Percentiles rank a stretch among this genome's conserved stretches.
Conservation (phyloP, 2,329 filamentous ascomycete species). For the Acephala macrosclerotiorum region DNA sequence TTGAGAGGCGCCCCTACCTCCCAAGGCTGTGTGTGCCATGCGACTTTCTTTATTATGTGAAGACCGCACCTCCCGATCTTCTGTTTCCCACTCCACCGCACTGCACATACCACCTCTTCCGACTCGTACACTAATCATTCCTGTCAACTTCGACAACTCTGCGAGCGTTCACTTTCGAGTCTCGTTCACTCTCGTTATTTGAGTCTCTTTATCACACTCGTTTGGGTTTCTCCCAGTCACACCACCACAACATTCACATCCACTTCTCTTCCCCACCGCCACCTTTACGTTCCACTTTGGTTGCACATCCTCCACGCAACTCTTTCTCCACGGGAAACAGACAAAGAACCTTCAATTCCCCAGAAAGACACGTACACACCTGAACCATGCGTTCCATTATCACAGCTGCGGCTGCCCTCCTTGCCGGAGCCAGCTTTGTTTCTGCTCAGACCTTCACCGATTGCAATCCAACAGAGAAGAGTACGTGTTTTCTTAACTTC, state of each 20-base stretch:
- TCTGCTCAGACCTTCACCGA: constrained; percentile 53
- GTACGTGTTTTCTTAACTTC: constrained; percentile 33
- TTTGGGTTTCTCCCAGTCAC: background rate
- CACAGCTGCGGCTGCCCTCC: constrained; percentile 31
- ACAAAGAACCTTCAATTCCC: background rate
- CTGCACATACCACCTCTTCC: constrained; percentile 7
- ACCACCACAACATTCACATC: background rate
- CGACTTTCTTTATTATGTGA: constrained; percentile 18
- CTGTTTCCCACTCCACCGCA: background rate
- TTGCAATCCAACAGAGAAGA: constrained; percentile 52
- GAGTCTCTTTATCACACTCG: constrained; percentile 2
- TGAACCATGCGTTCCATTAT: constrained; percentile 35
- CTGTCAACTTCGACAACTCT: background rate
- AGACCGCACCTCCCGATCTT: background rate
- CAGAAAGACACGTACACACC: background rate
- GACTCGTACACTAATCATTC: background rate
- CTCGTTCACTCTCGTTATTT: constrained; percentile 4
- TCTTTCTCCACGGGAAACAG: constrained; percentile 2
- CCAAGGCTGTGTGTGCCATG: constrained; percentile 14
- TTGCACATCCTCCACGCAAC: background rate
- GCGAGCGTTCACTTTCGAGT: background rate
- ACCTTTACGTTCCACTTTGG: constrained; percentile 4
- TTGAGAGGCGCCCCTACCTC: constrained; percentile 4
- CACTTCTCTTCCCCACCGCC: background rate
- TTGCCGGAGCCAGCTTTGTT: constrained; percentile 34